phyloP scores from a whole-genome alignment of 164 flowering plant genomes.

The Akebia trifoliata region DNA sequence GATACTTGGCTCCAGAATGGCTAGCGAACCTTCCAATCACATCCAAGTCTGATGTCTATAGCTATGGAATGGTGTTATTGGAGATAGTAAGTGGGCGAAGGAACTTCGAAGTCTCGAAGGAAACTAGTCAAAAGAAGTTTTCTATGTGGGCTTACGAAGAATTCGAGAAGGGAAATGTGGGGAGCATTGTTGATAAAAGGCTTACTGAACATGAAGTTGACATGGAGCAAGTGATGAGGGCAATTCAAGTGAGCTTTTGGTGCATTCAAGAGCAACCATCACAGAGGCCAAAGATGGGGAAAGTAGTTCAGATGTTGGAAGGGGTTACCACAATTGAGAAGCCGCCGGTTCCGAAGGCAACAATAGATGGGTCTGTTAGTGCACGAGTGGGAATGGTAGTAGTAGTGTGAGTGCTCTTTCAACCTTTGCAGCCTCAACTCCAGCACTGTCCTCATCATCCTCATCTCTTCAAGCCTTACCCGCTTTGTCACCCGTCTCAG shows the following conservation, averaged over 20 bases:
- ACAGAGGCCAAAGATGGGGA: slow-evolving; percentile 35
- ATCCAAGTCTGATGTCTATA: slow-evolving; percentile 23
- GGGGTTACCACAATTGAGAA: slow-evolving; percentile 25
- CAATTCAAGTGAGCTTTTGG: slow-evolving; percentile 33
- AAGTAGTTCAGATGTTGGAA: slow-evolving; percentile 39
- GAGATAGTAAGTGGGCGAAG: slow-evolving; percentile 26
- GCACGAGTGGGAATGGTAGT: slow-evolving; percentile 19
- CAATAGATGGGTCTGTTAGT: slow-evolving; percentile 20
- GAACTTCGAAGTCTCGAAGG: slow-evolving; percentile 18
- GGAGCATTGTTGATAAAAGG: slow-evolving; percentile 25
- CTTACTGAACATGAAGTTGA: slow-evolving; percentile 23
- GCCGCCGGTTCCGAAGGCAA: slow-evolving; percentile 31
- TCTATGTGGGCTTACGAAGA: slow-evolving; percentile 26
- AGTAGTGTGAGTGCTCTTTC: slow-evolving; percentile 18
- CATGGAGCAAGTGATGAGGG: slow-evolving; percentile 23
- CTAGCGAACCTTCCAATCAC: slow-evolving; percentile 24
- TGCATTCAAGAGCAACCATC: slow-evolving; percentile 41
- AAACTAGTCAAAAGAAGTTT: slow-evolving; percentile 16
- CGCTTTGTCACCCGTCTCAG: slow-evolving; percentile 6
- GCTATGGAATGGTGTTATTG: slow-evolving; percentile 24
- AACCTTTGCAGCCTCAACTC: slow-evolving; percentile 17
- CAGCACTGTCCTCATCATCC: slow-evolving; percentile 17
- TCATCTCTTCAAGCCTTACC: slow-evolving; percentile 17
- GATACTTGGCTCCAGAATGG: slow-evolving; percentile 27
- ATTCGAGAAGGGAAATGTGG: slow-evolving; percentile 18